Evolutionary conservation across 129 eudicot species (phyloP), one percentile per base, ranked within the genome.

Genomic region (Flaveria bidentis): DNA sequence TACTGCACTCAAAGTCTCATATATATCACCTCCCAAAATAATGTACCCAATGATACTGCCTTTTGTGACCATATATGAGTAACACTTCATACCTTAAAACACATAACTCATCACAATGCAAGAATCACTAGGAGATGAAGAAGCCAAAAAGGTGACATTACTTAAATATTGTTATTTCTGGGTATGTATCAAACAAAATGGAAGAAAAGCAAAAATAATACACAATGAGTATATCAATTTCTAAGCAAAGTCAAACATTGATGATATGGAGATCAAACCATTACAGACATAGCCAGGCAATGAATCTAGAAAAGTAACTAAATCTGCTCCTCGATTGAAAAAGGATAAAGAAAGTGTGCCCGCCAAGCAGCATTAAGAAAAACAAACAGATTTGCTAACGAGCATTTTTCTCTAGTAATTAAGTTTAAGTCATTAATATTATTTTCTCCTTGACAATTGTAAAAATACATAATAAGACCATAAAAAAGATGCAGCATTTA

Each of bases 401-500:
- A 63, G 23, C 72, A 68, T 36, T 63, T 44, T 64, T 71, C 49
- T 51, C 11, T 20, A 56, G 12, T 18, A 47, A 60, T 26, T 13
- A 67, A 68, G 18, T 8, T 58, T 56, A 36, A 7, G 62, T 45
- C 41, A 26, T 45, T 74, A 51, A 14, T 51, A 26, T 36, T 18
- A 61, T 22, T 53, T 50, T 73, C 71, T 15, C 56, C 68, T 16
- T 47, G 15, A 60, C 3, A 41, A 22, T 8, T 30, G 2, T 70
- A 73, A 8, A 18, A 51, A 68, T 74, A 67, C 52, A 73, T 67
- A 65, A 69, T 36, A 66, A 67, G 14, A 80, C 55, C 55, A 67
- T 15, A 14, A 33, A 74, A 8, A 49, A 75, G 20, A 63, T 45
- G 67, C 14, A 39, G 50, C n/a, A 51, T 55, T 20, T 84, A 91